Percentiles rank a stretch among this genome's conserved stretches.
phyloP scores from a whole-genome alignment of 345 rosid species.

The Eucalyptus tenuipes region DNA sequence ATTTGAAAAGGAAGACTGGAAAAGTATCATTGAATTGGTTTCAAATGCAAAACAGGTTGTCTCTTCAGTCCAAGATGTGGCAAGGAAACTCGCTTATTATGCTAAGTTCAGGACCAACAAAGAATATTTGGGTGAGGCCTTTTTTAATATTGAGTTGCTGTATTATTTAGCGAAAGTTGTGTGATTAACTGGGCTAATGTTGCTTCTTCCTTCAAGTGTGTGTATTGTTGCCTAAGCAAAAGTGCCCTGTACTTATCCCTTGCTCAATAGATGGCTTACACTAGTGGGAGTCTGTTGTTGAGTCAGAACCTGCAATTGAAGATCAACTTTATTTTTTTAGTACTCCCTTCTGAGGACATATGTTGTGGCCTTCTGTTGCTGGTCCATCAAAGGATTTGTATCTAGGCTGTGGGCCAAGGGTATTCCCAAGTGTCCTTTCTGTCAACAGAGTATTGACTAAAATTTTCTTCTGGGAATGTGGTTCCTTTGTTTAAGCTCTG shows the following conservation, averaged over 20 bases:
- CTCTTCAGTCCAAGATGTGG: constrained; percentile 77
- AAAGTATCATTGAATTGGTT: constrained; percentile 50
- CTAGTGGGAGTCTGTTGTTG: not conserved
- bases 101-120: constrained; percentile 49
- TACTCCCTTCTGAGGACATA: not conserved
- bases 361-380: not conserved
- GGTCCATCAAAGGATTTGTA: not conserved
- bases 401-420: not conserved
- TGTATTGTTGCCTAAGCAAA: not conserved
- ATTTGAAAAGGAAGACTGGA: constrained; percentile 82
- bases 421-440: not conserved
- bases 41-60: constrained; percentile 82
- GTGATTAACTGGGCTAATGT: not conserved
- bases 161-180: not conserved
- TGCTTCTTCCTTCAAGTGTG: not conserved
- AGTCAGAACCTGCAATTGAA: not conserved
- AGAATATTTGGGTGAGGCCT: constrained; percentile 30
- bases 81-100: constrained; percentile 71
- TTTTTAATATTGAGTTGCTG: not conserved
- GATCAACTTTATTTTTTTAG: not conserved
- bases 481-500: not conserved
- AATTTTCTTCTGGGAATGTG: not conserved
- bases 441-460: not conserved
- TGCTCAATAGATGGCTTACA: not conserved
- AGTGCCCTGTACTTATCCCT: not conserved